These are phyloP conservation scores for Chaetomium olivaceum DNA, from an alignment of 2,329 filamentous ascomycete species.

Conservation along the genomic window DNA sequence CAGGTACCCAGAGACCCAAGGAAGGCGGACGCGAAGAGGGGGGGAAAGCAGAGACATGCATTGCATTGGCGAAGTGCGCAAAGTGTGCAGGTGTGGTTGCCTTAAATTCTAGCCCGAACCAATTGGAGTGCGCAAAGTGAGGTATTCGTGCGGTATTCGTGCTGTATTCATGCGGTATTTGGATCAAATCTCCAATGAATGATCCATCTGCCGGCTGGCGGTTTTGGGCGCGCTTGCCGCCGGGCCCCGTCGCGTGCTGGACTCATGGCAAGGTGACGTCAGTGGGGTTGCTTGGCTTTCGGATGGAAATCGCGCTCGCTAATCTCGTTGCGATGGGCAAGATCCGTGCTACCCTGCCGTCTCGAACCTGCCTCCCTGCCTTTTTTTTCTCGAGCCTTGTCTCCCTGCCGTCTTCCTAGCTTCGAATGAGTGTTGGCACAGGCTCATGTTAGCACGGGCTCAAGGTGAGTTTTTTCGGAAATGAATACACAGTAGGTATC, in stretches of 20 bases:
- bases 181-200: too few relatives aligned
- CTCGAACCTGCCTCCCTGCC: background rate
- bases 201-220: background rate
- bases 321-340: slow-evolving; percentile 14
- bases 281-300: slow-evolving; percentile 13
- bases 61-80: slow-evolving; percentile 7
- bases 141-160: too few relatives aligned
- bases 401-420: too few relatives aligned
- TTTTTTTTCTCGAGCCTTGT: background rate
- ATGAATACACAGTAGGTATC: background rate
- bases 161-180: too few relatives aligned
- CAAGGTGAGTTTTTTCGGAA: background rate
- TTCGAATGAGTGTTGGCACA: too few relatives aligned
- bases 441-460: too few relatives aligned
- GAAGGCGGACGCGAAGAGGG: background rate
- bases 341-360: slow-evolving; percentile 13
- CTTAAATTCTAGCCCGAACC: slow-evolving; percentile 4
- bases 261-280: slow-evolving; percentile 21
- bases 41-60: slow-evolving; percentile 1
- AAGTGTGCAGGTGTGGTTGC: slow-evolving; percentile 5
- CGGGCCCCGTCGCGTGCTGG: slow-evolving; percentile 10
- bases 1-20: background rate
- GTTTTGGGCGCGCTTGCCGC: slow-evolving; percentile 18
- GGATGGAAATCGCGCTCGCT: slow-evolving; percentile 18
- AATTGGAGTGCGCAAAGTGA: too few relatives aligned